phyloP scores from a whole-genome alignment of 345 rosid species.

The Populus nigra region DNA sequence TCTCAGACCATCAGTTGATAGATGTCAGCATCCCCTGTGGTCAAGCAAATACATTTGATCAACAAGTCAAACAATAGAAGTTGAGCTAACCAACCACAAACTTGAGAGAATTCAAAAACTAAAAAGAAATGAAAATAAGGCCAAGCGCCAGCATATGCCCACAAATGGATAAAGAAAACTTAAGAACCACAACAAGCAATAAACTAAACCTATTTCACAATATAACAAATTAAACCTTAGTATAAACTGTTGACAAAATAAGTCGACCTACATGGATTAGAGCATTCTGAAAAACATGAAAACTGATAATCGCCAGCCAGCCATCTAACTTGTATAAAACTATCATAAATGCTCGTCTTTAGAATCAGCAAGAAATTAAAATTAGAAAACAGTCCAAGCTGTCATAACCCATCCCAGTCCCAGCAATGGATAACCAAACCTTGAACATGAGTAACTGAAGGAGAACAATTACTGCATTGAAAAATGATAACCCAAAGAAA shows the following conservation, averaged over 20 bases:
- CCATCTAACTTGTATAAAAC: background rate
- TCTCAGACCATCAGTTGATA: background rate
- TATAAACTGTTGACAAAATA: background rate
- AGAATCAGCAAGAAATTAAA: background rate
- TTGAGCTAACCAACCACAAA: background rate
- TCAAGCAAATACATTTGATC: background rate
- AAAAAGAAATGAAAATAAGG: background rate
- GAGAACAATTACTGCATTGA: background rate
- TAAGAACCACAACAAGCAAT: background rate
- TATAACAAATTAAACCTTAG: background rate
- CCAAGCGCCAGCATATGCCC: background rate
- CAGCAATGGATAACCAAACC: background rate
- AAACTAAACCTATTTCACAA: background rate
- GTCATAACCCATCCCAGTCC: background rate
- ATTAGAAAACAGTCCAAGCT: background rate
- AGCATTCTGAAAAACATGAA: background rate
- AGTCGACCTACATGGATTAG: background rate
- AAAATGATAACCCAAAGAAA: slow-evolving; percentile 1
- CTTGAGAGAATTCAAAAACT: background rate
- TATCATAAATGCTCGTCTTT: background rate
- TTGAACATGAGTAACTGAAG: background rate
- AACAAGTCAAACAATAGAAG: background rate
- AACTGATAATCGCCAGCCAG: background rate
- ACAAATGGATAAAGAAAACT: background rate
- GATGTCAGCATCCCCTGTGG: background rate